Percentiles rank a stretch among this genome's conserved stretches.
Conservation (phyloP, 106 monocot species). For the Apostasia ramifera region DNA sequence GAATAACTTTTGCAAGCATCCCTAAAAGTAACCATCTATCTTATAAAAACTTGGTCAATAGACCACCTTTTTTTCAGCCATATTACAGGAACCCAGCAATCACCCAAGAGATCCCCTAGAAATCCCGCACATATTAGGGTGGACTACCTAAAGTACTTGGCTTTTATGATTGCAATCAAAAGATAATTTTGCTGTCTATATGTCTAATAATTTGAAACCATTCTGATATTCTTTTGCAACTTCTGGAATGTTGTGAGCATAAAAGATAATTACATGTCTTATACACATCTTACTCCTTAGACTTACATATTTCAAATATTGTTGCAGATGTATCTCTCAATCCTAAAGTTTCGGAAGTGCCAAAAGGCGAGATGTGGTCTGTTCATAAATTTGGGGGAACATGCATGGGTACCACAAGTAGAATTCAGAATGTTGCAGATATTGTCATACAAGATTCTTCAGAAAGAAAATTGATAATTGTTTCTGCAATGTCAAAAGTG, state of each 20-base stretch:
- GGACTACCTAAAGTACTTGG: no score
- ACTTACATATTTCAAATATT: background rate
- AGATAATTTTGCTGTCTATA: no score
- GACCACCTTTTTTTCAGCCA: no score
- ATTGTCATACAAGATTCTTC: conserved; percentile 64
- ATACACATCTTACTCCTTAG: no score
- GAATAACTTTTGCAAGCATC: no score
- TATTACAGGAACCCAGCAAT: no score
- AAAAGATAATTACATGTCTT: background rate
- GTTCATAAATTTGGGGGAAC: conserved; percentile 99
- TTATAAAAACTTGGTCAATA: no score
- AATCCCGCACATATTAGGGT: no score
- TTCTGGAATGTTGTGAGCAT: background rate
- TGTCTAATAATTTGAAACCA: no score
- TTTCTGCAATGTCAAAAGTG: conserved; percentile 99
- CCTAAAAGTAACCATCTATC: no score
- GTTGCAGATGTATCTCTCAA: conserved; percentile 57
- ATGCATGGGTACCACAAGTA: conserved; percentile 82
- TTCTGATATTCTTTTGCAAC: background rate
- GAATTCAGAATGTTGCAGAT: conserved; percentile 80
- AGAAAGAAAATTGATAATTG: conserved; percentile 82
- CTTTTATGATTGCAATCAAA: no score
- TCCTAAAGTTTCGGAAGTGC: conserved; percentile 27
- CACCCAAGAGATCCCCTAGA: no score
- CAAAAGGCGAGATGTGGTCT: conserved; percentile 86